Evolutionary conservation across 805 yeast species (phyloP).

Genomic region (Pichia sporocuriosa): DNA sequence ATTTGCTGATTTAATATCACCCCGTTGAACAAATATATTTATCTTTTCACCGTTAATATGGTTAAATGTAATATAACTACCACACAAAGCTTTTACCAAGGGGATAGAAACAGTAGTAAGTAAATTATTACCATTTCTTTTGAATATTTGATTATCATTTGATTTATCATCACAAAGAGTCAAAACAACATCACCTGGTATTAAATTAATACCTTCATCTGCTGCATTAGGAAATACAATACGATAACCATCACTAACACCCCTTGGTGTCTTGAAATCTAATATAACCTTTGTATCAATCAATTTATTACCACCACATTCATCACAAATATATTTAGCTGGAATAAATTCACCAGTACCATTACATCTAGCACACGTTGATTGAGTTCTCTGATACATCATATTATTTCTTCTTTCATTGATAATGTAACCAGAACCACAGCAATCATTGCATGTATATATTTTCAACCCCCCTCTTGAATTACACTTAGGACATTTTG

Average conservation of each 20-base stretch:
- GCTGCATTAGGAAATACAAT: slow-evolving; percentile 53
- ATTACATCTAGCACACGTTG: slow-evolving; percentile 38
- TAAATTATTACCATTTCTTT: slow-evolving; percentile 28
- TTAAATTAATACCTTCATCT: slow-evolving; percentile 52
- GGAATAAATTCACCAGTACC: slow-evolving; percentile 36
- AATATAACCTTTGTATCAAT: slow-evolving; percentile 43
- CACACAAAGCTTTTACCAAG: slow-evolving; percentile 22
- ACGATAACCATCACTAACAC: slow-evolving; percentile 45
- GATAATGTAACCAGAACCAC: slow-evolving; percentile 37
- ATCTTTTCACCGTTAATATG: slow-evolving; percentile 33
- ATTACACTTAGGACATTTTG: slow-evolving; percentile 42
- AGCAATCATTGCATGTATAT: slow-evolving; percentile 33
- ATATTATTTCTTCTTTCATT: slow-evolving; percentile 39
- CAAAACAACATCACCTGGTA: slow-evolving; percentile 64
- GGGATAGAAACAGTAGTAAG: slow-evolving; percentile 17
- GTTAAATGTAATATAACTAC: slow-evolving; percentile 25
- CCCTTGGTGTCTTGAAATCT: slow-evolving; percentile 48
- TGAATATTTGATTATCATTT: slow-evolving; percentile 26
- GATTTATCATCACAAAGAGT: slow-evolving; percentile 36
- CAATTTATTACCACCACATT: slow-evolving; percentile 41
- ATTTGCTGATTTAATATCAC: slow-evolving; percentile 48
- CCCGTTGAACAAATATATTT: slow-evolving; percentile 36
- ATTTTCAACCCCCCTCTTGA: slow-evolving; percentile 43
- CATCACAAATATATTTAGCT: slow-evolving; percentile 31
- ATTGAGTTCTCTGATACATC: slow-evolving; percentile 36